Evolutionary conservation across 306 rosid species (phyloP).

Genomic region (Sphenostylis stenocarpa): DNA sequence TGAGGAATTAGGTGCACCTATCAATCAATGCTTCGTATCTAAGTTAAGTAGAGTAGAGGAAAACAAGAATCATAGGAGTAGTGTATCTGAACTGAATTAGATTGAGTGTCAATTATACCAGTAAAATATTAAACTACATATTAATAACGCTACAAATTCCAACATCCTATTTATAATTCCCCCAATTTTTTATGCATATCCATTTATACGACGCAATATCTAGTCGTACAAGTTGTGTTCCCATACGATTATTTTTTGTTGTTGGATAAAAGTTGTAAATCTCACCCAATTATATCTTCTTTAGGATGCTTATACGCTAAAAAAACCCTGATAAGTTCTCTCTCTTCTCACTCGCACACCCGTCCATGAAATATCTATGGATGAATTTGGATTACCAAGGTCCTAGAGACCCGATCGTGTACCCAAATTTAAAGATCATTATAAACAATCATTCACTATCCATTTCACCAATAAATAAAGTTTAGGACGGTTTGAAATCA

Average conservation of each 20-base stretch:
- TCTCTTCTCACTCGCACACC: neutral
- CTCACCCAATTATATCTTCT: neutral
- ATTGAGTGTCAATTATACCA: neutral
- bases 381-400: neutral
- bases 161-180: too few species aligned
- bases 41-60: conserved; percentile 5
- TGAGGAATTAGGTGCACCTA: conserved; percentile 22
- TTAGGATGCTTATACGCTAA: neutral
- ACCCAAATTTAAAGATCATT: neutral
- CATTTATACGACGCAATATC: too few species aligned
- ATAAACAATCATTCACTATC: conserved; percentile 11
- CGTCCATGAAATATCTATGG: neutral
- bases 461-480: neutral
- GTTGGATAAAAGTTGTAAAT: neutral
- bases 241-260: neutral
- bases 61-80: neutral
- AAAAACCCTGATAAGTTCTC: neutral
- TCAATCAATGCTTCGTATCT: conserved; percentile 25
- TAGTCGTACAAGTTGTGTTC: too few species aligned
- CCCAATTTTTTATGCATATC: too few species aligned
- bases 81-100: neutral
- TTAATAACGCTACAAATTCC: neutral
- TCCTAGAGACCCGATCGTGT: neutral
- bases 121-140: neutral
- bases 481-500: conserved; percentile 22